Evolutionary conservation across 2,329 filamentous ascomycete species (phyloP).

Genomic region (Microascus cirrosus): DNA sequence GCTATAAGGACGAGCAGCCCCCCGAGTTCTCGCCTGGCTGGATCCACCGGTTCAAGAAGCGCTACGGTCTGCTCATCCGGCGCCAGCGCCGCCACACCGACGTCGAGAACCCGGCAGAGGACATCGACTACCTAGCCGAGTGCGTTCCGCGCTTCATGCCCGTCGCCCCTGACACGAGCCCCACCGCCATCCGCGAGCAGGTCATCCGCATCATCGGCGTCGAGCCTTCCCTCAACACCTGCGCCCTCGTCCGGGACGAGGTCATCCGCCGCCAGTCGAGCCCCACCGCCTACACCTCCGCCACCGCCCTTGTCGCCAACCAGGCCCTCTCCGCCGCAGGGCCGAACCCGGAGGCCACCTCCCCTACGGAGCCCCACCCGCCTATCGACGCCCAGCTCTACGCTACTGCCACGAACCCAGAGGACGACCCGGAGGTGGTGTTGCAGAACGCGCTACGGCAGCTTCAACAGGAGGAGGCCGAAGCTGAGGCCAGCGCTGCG

Average conservation of each 20-base stretch:
- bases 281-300: slow-evolving; percentile 7
- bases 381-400: slow-evolving; percentile 23
- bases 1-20: slow-evolving; percentile 47
- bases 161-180: slow-evolving; percentile 46
- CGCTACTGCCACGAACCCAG: slow-evolving; percentile 17
- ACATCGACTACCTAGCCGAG: slow-evolving; percentile 49
- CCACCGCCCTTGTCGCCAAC: slow-evolving; percentile 5
- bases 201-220: slow-evolving; percentile 44
- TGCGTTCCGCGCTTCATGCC: slow-evolving; percentile 48
- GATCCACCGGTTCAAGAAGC: slow-evolving; percentile 55
- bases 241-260: slow-evolving; percentile 47
- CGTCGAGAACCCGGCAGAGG: slow-evolving; percentile 37
- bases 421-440: slow-evolving; percentile 46
- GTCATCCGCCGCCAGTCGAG: slow-evolving; percentile 26
- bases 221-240: slow-evolving; percentile 39
- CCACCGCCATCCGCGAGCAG: slow-evolving; percentile 46
- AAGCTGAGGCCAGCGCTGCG: slow-evolving; percentile 45
- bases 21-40: slow-evolving; percentile 53
- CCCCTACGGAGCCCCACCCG: slow-evolving; percentile 11
- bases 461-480: slow-evolving; percentile 47
- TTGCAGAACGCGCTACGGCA: slow-evolving; percentile 48
- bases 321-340: slow-evolving; percentile 1
- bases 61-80: slow-evolving; percentile 46
- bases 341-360: slow-evolving; percentile 8
- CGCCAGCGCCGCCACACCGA: slow-evolving; percentile 43